Percentiles rank a stretch among this genome's conserved stretches.
Conservation (phyloP, 1,139 yeast genomes). For the Citeromyces siamensis region DNA sequence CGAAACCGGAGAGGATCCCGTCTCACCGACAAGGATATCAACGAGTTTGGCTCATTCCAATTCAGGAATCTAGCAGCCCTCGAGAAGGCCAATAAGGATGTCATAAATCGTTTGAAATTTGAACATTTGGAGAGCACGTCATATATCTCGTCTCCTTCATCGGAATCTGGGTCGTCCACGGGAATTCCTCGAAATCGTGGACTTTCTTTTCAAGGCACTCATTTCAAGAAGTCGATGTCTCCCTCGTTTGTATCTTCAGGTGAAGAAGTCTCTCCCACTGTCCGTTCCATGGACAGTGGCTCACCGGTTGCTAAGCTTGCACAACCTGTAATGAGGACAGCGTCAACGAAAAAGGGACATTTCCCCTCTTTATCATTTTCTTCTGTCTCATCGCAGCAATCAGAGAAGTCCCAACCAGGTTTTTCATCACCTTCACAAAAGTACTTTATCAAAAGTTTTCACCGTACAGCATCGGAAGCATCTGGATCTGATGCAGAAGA, state of each 20-base stretch:
- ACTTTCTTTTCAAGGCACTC: slow-evolving; percentile 2
- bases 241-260: slow-evolving; percentile 3
- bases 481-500: slow-evolving; percentile 67
- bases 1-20: slow-evolving; percentile 58
- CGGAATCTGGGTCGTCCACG: slow-evolving; percentile 7
- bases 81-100: slow-evolving; percentile 91
- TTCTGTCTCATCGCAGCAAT: slow-evolving; percentile 1
- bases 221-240: slow-evolving; percentile 3
- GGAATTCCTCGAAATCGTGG: slow-evolving; percentile 2
- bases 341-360: background rate
- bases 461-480: slow-evolving; percentile 14
- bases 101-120: slow-evolving; percentile 69
- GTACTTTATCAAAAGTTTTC: background rate
- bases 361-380: slow-evolving; percentile 1
- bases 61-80: slow-evolving; percentile 82
- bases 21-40: slow-evolving; percentile 50
- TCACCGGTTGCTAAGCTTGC: slow-evolving; percentile 1
- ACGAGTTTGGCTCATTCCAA: slow-evolving; percentile 89
- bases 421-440: slow-evolving; percentile 1
- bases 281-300: background rate
- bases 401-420: slow-evolving; percentile 1
- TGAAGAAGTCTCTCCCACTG: background rate
- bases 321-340: background rate
- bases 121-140: slow-evolving; percentile 54
- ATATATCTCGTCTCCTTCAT: slow-evolving; percentile 12